These are phyloP conservation scores for Podosphaera leucotricha DNA, from an alignment of 2,329 filamentous ascomycete species.

Conservation along the genomic window DNA sequence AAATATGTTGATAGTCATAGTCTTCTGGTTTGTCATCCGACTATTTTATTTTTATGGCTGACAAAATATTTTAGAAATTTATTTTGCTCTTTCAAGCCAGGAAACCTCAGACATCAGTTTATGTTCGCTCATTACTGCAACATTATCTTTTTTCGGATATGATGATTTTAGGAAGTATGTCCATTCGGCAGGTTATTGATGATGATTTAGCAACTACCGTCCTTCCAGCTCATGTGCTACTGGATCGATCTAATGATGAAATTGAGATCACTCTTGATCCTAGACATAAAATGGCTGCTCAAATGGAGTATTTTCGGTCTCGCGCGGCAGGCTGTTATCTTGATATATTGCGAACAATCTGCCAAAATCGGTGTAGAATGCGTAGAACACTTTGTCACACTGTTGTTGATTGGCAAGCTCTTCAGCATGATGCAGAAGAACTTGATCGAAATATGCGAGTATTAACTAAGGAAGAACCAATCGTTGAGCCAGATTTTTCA, in stretches of 20 bases:
- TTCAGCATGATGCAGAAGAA: conserved; percentile 63
- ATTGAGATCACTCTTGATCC: conserved; percentile 53
- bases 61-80: conserved; percentile 31
- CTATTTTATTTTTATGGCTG: conserved; percentile 2
- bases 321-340: conserved; percentile 47
- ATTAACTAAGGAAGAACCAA: conserved; percentile 34
- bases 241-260: conserved; percentile 52
- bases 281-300: conserved; percentile 45
- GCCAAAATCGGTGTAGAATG: conserved; percentile 74
- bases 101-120: conserved; percentile 62
- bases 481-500: conserved; percentile 24
- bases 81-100: conserved; percentile 52
- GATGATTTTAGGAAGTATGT: conserved; percentile 41
- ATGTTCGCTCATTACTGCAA: conserved; percentile 59
- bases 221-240: conserved; percentile 44
- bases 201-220: conserved; percentile 60
- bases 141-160: conserved; percentile 51
- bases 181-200: conserved; percentile 53
- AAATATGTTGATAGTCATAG: conserved; percentile 45
- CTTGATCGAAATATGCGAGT: conserved; percentile 44
- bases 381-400: conserved; percentile 75
- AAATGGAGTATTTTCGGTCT: conserved; percentile 47
- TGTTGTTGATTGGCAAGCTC: conserved; percentile 57
- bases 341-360: conserved; percentile 62
- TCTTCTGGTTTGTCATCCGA: conserved; percentile 30